phyloP scores from a whole-genome alignment of 2,329 filamentous ascomycete species.

The Penicillium sp. region DNA sequence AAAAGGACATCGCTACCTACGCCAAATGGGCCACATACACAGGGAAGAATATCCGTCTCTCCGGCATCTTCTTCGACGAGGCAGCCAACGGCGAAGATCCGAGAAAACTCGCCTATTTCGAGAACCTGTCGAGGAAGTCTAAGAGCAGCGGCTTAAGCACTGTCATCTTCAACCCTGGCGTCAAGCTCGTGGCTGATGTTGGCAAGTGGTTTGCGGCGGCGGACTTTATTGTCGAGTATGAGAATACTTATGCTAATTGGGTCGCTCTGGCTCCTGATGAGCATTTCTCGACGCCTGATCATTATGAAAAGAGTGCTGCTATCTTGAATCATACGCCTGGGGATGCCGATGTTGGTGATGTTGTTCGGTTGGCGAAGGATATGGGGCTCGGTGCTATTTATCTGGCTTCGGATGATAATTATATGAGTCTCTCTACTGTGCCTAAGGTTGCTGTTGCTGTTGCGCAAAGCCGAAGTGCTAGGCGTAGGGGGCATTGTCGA shows the following conservation, averaged over 20 bases:
- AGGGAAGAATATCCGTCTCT: slow-evolving; percentile 30
- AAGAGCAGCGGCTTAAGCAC: slow-evolving; percentile 12
- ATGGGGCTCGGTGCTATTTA: slow-evolving; percentile 23
- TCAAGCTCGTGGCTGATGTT: slow-evolving; percentile 10
- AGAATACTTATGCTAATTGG: slow-evolving; percentile 20
- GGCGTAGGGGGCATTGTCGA: not conserved
- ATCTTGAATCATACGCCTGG: slow-evolving; percentile 2
- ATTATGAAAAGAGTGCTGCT: slow-evolving; percentile 16
- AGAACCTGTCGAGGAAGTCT: slow-evolving; percentile 16
- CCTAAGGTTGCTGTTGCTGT: slow-evolving; percentile 16
- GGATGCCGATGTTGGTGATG: not conserved
- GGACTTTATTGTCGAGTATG: slow-evolving; percentile 22
- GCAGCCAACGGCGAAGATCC: slow-evolving; percentile 26
- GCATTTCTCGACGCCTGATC: not conserved
- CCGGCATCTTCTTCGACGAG: slow-evolving; percentile 46
- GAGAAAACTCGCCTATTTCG: slow-evolving; percentile 22
- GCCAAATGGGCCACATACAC: slow-evolving; percentile 34
- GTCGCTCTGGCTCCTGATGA: slow-evolving; percentile 1
- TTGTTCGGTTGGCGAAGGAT: slow-evolving; percentile 12
- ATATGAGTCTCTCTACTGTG: slow-evolving; percentile 10
- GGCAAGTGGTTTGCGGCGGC: slow-evolving; percentile 18
- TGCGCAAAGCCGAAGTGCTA: not conserved
- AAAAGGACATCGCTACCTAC: slow-evolving; percentile 40
- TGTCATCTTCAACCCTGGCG: slow-evolving; percentile 21
- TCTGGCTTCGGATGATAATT: slow-evolving; percentile 16